Base-by-base conservation (phyloP, 768 basidiomycete genomes). In the Podaxis pistillaris region DNA sequence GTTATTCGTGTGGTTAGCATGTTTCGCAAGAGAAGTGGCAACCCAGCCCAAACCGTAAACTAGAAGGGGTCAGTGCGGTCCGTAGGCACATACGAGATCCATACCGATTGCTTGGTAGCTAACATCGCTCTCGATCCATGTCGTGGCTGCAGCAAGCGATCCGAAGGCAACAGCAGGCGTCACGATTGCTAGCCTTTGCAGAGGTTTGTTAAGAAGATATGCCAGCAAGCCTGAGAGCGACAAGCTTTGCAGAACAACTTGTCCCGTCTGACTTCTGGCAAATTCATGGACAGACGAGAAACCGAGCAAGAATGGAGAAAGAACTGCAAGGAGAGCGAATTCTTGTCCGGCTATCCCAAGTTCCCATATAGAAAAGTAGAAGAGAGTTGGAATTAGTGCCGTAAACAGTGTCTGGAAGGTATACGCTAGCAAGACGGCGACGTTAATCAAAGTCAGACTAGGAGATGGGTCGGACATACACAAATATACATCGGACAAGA, bases 361-460 rank as follows among this genome's bases (percentile, higher is more conserved):
- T 70, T 93, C 83, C 94, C 94, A 95, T 19, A 96, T 86, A 26
- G 91, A 94, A 76, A 93, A 96, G 75, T 95, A 96, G 77, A 96
- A 96, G 3, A 96, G 78, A 3, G 90, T 86, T 1, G 89, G 87
- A 5, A 88, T 83, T 19, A 94, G 84, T 2, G 86, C 82, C 1
- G 94, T 95, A 71, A 91, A 86, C 53, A 91, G 81, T 1, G 93
- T 90, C 90, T 91, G 93, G 73, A 89, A 92, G 17, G 90, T 77
- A 69, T 87, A 93, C 3, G 89, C 91, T 93, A 60, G 47, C 26
- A 40, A 40, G 36, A 19, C 13, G 49, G 37, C 38, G n/a, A 33
- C 30, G 30, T 12, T 52, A 44, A 53, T 70, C 44, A 68, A 28
- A 24, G 59, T 58, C 44, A 54, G 24, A 56, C 15, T 46, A 30